These are phyloP conservation scores for Balakata baccata DNA, from an alignment of 345 rosid species.

Conservation along the genomic window DNA sequence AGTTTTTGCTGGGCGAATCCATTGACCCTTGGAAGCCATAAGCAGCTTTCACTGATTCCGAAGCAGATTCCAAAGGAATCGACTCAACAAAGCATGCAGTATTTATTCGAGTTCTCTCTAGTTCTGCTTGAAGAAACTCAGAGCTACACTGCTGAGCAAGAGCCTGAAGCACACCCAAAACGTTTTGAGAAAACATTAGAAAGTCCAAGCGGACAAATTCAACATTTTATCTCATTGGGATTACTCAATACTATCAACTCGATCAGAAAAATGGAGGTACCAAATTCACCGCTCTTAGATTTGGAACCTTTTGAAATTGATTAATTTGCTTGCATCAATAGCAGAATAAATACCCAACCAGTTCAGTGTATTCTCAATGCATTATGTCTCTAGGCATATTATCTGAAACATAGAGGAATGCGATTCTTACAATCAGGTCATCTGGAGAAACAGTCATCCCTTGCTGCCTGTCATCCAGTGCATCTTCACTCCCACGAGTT, in stretches of 20 bases:
- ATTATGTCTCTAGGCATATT: not conserved
- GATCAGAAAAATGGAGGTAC: not conserved
- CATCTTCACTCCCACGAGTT: slow-evolving; percentile 95
- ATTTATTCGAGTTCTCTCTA: slow-evolving; percentile 89
- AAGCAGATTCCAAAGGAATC: slow-evolving; percentile 54
- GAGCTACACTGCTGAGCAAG: slow-evolving; percentile 75
- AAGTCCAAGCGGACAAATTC: not conserved
- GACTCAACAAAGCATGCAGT: slow-evolving; percentile 86
- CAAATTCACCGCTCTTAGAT: not conserved
- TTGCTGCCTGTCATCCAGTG: slow-evolving; percentile 71
- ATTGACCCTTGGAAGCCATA: slow-evolving; percentile 56
- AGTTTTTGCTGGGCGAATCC: slow-evolving; percentile 60
- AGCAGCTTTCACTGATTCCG: slow-evolving; percentile 63
- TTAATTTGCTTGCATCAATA: not conserved
- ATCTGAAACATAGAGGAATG: not conserved
- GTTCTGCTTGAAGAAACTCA: slow-evolving; percentile 75
- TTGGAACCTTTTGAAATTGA: not conserved
- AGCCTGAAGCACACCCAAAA: slow-evolving; percentile 43
- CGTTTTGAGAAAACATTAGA: not conserved
- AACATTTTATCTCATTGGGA: not conserved
- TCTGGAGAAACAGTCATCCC: slow-evolving; percentile 80
- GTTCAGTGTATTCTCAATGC: not conserved
- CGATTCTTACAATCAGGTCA: slow-evolving; percentile 72
- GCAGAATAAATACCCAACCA: not conserved
- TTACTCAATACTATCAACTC: not conserved